Evolutionary conservation across 2,329 filamentous ascomycete genomes (phyloP), one percentile per base, ranked within the genome.

Genomic region (Colletotrichum sp.): DNA sequence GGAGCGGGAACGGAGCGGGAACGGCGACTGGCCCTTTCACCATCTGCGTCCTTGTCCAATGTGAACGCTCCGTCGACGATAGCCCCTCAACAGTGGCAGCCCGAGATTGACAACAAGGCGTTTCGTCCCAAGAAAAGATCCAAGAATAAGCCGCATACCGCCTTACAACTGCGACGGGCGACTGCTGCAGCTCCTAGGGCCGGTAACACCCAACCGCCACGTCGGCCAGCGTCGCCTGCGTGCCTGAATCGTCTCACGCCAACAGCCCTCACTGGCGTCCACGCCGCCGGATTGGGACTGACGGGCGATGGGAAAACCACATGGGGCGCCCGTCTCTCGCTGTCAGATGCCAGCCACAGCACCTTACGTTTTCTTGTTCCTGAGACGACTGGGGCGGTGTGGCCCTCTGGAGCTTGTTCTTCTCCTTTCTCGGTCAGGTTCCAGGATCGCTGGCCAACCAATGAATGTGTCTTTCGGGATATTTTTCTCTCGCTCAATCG

Each of bases 201-300:
- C 64, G 70, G 64, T 75, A 71, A 75, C 70, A 73, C 70, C 70
- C 73, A 75, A 73, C 73, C 57, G 73, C 64, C 73, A 73, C 70
- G 63, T 65, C 57, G 70, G 58, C 73, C 69, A 68, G 70, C 26
- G 32, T 58, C 34, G 16, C 63, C 55, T 28, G 65, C 43, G 55
- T 72, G 68, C 61, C 72, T 72, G 67, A 75, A 55, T 61, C 72
- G 61, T 67, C 57, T 32, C 61, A 38, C 60, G 30, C 60, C 68
- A 61, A 34, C 67, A 64, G 36, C 63, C 55, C 26, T 63, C 55
- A 73, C 65, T 65, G 18, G 36, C 30, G 55, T 70, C 55, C 26
- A 43, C 13, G 32, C 52, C 72, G 63, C 69, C 73, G 63, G 63
- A 64, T 72, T 43, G 43, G 69, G 63, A 36, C 28, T 30, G 69